phyloP scores from a whole-genome alignment of 129 eudicot species.

The Mikania micrantha region DNA sequence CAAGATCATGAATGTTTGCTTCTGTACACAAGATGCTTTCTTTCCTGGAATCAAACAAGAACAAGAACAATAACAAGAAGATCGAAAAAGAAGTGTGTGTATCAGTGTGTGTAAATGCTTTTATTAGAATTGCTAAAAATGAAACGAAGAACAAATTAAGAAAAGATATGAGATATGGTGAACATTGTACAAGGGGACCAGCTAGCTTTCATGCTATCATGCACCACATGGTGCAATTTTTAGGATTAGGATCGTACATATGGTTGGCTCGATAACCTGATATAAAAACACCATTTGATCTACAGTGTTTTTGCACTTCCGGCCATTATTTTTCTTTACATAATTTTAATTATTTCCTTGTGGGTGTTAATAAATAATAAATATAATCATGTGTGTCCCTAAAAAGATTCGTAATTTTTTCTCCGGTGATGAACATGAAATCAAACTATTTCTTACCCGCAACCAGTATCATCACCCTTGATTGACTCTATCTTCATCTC shows the following conservation, averaged over 20 bases:
- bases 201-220: conserved; percentile 57
- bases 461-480: conserved; percentile 17
- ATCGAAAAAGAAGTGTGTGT: not conserved
- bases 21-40: conserved; percentile 24
- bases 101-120: not conserved
- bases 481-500: conserved; percentile 13
- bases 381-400: not conserved
- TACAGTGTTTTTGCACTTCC: conserved; percentile 49
- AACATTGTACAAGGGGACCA: conserved; percentile 66
- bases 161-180: not conserved
- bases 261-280: conserved; percentile 39
- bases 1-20: conserved; percentile 18
- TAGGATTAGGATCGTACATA: conserved; percentile 21
- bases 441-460: conserved; percentile 33
- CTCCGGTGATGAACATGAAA: conserved; percentile 14
- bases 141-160: conserved; percentile 12
- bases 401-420: conserved; percentile 20
- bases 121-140: not conserved
- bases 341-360: conserved; percentile 4
- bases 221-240: conserved; percentile 56
- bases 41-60: conserved; percentile 41
- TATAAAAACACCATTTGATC: conserved; percentile 26
- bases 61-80: conserved; percentile 9
- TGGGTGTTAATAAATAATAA: conserved; percentile 7
- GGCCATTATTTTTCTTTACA: conserved; percentile 1